A percentile compares a stretch with the other conserved stretches of the same genome.
Evolutionary conservation across 2,329 filamentous ascomycete genomes (phyloP).

Genomic region (Verticillium longisporum): DNA sequence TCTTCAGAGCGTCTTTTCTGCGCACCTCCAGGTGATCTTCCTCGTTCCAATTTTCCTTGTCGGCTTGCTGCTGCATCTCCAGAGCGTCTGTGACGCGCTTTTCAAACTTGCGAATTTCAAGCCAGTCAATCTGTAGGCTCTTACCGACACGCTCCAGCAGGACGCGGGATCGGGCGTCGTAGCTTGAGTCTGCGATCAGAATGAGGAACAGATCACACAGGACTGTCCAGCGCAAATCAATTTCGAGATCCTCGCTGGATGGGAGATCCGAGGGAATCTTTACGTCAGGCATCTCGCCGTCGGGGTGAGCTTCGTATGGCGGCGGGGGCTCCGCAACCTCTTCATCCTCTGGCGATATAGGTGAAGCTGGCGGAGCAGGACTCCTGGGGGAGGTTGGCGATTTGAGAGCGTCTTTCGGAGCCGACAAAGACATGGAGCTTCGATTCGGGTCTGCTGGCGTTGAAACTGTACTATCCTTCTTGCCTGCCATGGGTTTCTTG

Average conservation of each 20-base stretch:
- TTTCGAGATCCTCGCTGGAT: conserved; percentile 77
- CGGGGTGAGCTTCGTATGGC: conserved; percentile 56
- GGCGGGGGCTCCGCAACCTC: conserved; percentile 44
- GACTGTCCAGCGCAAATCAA: conserved; percentile 94
- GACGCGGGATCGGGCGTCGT: conserved; percentile 81
- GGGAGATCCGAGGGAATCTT: conserved; percentile 78
- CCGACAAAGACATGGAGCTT: background rate
- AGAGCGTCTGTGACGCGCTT: conserved; percentile 94
- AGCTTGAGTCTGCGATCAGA: conserved; percentile 91
- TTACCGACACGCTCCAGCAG: conserved; percentile 78
- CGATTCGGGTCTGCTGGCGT: background rate
- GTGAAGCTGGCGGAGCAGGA: conserved; percentile 14
- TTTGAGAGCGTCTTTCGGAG: conserved; percentile 1
- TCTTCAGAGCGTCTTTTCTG: conserved; percentile 73
- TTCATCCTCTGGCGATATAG: conserved; percentile 30
- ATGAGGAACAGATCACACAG: conserved; percentile 93
- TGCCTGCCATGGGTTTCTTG: conserved; percentile 78
- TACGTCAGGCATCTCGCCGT: conserved; percentile 70
- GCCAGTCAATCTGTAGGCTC: conserved; percentile 75
- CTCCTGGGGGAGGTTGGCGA: conserved; percentile 7
- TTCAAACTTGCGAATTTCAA: conserved; percentile 94
- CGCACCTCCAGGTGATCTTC: conserved; percentile 86
- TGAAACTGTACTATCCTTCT: conserved; percentile 1
- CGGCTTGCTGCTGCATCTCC: conserved; percentile 93
- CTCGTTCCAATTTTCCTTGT: conserved; percentile 97